A percentile compares a stretch with the other conserved stretches of the same genome.
Evolutionary conservation across 371 early-diverging fungal species (phyloP).

Genomic region (Mortierella sp.): DNA sequence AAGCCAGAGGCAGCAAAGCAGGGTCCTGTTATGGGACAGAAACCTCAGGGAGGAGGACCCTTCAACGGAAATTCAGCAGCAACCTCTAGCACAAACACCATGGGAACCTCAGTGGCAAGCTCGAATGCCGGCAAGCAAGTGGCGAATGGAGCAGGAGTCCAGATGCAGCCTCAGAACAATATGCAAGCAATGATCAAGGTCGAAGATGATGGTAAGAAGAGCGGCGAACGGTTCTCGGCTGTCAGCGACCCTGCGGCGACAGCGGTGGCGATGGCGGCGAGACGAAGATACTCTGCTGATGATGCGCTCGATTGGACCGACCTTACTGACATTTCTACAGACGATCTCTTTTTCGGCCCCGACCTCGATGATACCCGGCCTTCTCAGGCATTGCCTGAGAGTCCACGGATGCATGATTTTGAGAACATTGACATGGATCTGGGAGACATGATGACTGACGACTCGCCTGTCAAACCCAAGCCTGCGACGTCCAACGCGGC

Average conservation of each 20-base stretch:
- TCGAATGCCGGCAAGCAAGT: too few relatives aligned
- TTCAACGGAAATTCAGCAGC: background rate
- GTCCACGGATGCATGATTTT: conserved; percentile 46
- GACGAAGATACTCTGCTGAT: background rate
- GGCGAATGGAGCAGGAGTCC: background rate
- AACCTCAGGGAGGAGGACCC: background rate
- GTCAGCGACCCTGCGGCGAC: too few relatives aligned
- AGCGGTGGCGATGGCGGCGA: too few relatives aligned
- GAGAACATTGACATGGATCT: conserved; percentile 27
- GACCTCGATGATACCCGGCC: conserved; percentile 35
- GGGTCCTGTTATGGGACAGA: background rate
- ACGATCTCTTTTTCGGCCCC: conserved; percentile 35
- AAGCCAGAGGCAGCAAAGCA: background rate
- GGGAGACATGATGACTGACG: conserved; percentile 29
- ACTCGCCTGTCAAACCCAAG: conserved; percentile 32
- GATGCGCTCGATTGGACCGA: background rate
- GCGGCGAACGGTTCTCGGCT: too few relatives aligned
- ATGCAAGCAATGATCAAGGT: background rate
- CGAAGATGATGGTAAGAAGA: conserved; percentile 27
- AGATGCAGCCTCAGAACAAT: background rate
- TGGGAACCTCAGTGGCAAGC: background rate
- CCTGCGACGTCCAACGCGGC: background rate
- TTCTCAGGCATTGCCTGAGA: conserved; percentile 26
- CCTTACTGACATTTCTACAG: conserved; percentile 14
- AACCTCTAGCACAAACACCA: background rate